Conservation (phyloP, 116 monocot genomes). For the Zostera marina region DNA sequence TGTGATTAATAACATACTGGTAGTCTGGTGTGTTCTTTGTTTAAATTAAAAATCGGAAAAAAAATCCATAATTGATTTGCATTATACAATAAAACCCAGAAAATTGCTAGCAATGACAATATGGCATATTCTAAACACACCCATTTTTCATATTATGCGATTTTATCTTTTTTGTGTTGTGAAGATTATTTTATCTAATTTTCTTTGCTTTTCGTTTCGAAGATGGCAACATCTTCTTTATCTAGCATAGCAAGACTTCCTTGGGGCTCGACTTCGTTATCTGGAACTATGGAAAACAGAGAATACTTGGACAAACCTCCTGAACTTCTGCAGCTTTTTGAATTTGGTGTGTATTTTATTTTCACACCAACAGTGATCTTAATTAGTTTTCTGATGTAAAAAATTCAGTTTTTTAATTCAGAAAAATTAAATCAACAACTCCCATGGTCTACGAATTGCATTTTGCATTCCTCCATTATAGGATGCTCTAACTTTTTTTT, state of each 20-base stretch:
- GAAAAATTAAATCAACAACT: no score
- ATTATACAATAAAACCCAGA: conserved; percentile 1
- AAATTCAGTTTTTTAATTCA: no score
- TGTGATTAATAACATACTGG: no score
- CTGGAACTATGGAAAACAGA: not conserved
- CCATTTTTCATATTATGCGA: not conserved
- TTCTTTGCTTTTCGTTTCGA: conserved; percentile 1
- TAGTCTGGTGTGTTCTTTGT: no score
- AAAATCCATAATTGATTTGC: not conserved
- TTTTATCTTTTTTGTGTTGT: not conserved
- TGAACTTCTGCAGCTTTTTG: conserved; percentile 45
- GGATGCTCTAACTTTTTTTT: conserved; percentile 22
- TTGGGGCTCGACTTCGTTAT: conserved; percentile 45
- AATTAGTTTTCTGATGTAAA: no score
- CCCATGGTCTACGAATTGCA: not conserved
- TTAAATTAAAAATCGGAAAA: no score
- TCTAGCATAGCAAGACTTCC: conserved; percentile 73
- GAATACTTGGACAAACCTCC: conserved; percentile 9
- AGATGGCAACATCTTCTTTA: conserved; percentile 62
- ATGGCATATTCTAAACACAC: not conserved
- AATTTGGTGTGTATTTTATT: conserved; percentile 37
- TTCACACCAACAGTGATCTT: no score
- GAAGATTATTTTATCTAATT: not conserved
- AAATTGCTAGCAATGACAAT: not conserved
- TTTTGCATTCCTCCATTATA: conserved; percentile 7